Evolutionary conservation across 768 basidiomycete species (phyloP), one percentile per base, ranked within the genome.

Genomic region (Lenzites betulinus): DNA sequence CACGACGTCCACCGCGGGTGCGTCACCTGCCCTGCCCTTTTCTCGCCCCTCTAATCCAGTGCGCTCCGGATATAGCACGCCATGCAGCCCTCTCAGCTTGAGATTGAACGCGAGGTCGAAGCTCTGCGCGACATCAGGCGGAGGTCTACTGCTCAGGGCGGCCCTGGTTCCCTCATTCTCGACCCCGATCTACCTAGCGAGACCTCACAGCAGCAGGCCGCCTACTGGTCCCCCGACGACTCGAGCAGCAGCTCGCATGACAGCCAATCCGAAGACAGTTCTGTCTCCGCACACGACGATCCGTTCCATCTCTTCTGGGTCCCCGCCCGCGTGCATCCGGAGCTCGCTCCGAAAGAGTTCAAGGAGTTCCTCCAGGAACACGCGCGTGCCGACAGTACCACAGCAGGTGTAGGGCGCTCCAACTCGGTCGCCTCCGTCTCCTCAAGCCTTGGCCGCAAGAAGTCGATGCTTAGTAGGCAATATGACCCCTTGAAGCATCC

Each of bases 301-400:
- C 89, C 92, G 2, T 87, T 88, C 68, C 90, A 93, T 74, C 85
- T 98, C 64, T 98, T 98, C 81, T 99, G 97, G 97, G 94, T 99
- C 28, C 97, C 97, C 54, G 97, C 97, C 16, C 85, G 89, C 59
- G 80, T 98, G 36, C 97, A 98, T 72, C 97, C 97, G 30, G 97
- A 99, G 78, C 92, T 99, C 69, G 96, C 95, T 0, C 97, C 97
- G 23, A 90, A 87, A 48, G 95, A 98, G 74, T 99, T 99, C 74
- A 85, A 93, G 52, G 90, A 88, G 12, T 98, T 99, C 72, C 85
- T 99, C 66, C 92, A 95, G 73, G 92, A 96, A 67, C 97, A 98
- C 76, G 83, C 94, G 12, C 84, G 88, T 61, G 59, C 60, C 26
- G 86, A 85, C 62, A 83, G 78, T 64, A 71, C 71, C n/a, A 69